Conservation (phyloP, 2,329 filamentous ascomycete species). For the Anthostomella pinea region DNA sequence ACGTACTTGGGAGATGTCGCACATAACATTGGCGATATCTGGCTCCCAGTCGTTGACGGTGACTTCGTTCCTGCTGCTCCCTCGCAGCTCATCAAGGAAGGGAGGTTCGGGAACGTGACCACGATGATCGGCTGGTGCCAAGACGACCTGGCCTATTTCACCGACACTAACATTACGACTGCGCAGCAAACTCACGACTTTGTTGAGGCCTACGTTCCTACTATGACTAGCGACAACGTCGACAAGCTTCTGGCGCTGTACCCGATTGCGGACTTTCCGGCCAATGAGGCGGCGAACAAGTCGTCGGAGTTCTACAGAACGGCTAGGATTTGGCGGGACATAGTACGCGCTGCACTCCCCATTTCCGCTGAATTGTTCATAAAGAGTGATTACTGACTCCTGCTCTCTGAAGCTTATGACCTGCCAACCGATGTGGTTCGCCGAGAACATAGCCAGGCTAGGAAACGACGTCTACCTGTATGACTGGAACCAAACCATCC, state of each 20-base stretch:
- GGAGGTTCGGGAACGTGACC: slow-evolving; percentile 40
- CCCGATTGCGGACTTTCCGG: slow-evolving; percentile 44
- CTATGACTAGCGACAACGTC: slow-evolving; percentile 33
- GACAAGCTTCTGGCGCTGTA: slow-evolving; percentile 47
- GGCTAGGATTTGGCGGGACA: slow-evolving; percentile 48
- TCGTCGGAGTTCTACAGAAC: slow-evolving; percentile 49
- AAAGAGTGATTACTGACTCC: no score
- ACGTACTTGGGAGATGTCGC: slow-evolving; percentile 40
- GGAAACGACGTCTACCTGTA: slow-evolving; percentile 46
- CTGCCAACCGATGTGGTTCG: slow-evolving; percentile 14
- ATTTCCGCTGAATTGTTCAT: no score
- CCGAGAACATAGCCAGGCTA: slow-evolving; percentile 24
- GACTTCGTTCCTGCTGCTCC: slow-evolving; percentile 47
- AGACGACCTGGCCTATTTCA: slow-evolving; percentile 44
- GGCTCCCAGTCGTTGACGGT: slow-evolving; percentile 47
- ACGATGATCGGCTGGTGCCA: slow-evolving; percentile 44
- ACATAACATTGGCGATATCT: slow-evolving; percentile 51
- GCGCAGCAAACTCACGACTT: slow-evolving; percentile 38
- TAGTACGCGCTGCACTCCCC: slow-evolving; percentile 41
- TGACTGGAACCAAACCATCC: slow-evolving; percentile 53
- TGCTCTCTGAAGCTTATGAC: no score
- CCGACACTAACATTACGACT: slow-evolving; percentile 37
- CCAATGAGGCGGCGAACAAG: slow-evolving; percentile 36
- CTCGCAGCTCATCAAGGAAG: slow-evolving; percentile 37
- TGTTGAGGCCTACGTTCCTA: slow-evolving; percentile 38